Evolutionary conservation across 2,329 filamentous ascomycete species (phyloP).

Genomic region (Hyphodiscus sp.): DNA sequence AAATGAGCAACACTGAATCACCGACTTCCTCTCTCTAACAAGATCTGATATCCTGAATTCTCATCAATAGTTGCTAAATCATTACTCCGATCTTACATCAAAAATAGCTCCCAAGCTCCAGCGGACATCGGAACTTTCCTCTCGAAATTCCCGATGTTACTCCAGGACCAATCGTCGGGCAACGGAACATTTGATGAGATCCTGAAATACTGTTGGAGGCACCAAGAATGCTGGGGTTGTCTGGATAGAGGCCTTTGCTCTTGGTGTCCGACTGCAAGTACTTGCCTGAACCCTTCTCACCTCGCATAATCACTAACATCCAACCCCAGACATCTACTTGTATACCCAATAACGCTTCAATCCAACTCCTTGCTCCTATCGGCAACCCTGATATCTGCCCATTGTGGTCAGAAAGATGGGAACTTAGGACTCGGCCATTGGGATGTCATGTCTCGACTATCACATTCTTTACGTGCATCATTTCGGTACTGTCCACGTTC

Average conservation of each 20-base stretch:
- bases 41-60: no score
- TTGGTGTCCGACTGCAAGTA: constrained; percentile 24
- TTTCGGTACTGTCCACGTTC: constrained; percentile 29
- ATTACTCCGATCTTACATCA: neutral
- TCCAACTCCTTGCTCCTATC: constrained; percentile 45
- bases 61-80: no score
- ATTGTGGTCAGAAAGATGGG: constrained; percentile 41
- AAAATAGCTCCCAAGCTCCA: neutral
- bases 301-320: neutral
- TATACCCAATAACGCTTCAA: constrained; percentile 41
- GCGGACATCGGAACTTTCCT: neutral
- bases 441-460: constrained; percentile 39
- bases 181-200: constrained; percentile 29
- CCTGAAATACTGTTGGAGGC: constrained; percentile 44
- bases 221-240: constrained; percentile 43
- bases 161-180: neutral
- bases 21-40: no score
- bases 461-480: constrained; percentile 33
- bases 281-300: neutral
- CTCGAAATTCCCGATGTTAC: neutral
- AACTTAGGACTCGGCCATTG: constrained; percentile 34
- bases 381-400: constrained; percentile 46
- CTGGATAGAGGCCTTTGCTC: constrained; percentile 29
- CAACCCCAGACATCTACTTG: constrained; percentile 38
- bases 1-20: no score